phyloP scores from a whole-genome alignment of 1,284 basidiomycete species.

The Ceratobasidium sp. region DNA sequence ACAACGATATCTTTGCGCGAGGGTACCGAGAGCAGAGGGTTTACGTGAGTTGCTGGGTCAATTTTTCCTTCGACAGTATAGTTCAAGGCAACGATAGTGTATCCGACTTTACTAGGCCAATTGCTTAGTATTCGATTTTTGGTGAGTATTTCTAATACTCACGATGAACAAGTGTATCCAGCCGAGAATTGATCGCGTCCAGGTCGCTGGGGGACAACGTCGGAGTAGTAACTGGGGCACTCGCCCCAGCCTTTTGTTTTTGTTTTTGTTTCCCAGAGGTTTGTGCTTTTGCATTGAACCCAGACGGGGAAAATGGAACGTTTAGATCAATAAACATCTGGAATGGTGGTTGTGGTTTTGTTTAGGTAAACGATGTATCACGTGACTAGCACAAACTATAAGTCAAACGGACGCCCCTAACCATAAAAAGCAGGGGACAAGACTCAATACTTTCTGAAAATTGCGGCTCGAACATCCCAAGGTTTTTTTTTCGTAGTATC shows the following conservation, averaged over 20 bases:
- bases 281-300: constrained; percentile 50
- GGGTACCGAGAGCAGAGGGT: constrained; percentile 68
- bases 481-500: no score
- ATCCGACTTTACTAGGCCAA: constrained; percentile 71
- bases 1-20: constrained; percentile 68
- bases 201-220: constrained; percentile 62
- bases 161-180: constrained; percentile 70
- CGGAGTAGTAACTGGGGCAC: constrained; percentile 10
- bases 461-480: no score
- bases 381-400: not conserved
- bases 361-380: not conserved
- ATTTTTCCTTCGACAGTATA: constrained; percentile 75
- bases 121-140: constrained; percentile 48
- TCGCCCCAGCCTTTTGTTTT: constrained; percentile 48
- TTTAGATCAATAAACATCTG: constrained; percentile 73
- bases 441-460: no score
- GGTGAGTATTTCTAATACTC: constrained; percentile 47
- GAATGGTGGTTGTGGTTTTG: not conserved
- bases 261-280: constrained; percentile 62
- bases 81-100: constrained; percentile 77
- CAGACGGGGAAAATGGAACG: constrained; percentile 61
- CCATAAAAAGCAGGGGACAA: no score
- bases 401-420: no score
- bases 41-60: constrained; percentile 75
- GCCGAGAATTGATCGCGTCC: constrained; percentile 61